Percentiles rank a stretch among this genome's conserved stretches.
These are phyloP conservation scores for Chytridium lagenaria DNA, from an alignment of 371 early-diverging fungal genomes.

Conservation along the genomic window DNA sequence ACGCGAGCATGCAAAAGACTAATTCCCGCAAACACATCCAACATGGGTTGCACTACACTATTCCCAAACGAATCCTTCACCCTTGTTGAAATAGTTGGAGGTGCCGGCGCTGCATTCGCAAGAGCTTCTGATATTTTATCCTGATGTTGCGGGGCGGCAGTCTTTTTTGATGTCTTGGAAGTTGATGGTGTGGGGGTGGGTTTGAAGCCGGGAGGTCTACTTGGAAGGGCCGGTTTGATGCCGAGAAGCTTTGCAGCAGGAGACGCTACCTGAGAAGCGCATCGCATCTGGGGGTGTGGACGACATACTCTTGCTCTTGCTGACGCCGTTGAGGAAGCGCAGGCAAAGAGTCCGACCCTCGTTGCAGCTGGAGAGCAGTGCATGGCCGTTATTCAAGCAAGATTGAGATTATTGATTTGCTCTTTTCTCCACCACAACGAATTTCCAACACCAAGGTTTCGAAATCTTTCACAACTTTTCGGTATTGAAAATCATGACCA, in stretches of 20 bases:
- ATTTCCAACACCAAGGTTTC: not conserved
- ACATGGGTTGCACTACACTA: not conserved
- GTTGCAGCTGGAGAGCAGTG: too few relatives aligned
- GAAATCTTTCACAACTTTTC: too few relatives aligned
- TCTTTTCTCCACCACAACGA: not conserved
- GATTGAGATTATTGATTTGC: not conserved
- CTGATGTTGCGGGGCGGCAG: not conserved
- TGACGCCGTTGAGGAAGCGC: not conserved
- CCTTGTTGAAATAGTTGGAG: not conserved
- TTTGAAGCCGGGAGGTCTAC: too few relatives aligned
- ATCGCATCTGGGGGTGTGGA: too few relatives aligned
- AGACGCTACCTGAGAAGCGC: too few relatives aligned
- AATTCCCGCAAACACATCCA: slow-evolving; percentile 1
- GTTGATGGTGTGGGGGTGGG: not conserved
- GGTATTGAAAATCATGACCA: too few relatives aligned
- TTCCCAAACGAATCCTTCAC: not conserved
- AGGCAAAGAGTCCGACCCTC: not conserved
- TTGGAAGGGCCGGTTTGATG: not conserved
- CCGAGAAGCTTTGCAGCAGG: not conserved
- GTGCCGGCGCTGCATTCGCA: not conserved
- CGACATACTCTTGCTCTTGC: too few relatives aligned
- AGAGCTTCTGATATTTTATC: not conserved
- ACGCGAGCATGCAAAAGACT: not conserved
- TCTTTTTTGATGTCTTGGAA: not conserved
- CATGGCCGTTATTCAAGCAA: too few relatives aligned